Evolutionary conservation across 148 eudicot species (phyloP).

Genomic region (Cornus kousa): DNA sequence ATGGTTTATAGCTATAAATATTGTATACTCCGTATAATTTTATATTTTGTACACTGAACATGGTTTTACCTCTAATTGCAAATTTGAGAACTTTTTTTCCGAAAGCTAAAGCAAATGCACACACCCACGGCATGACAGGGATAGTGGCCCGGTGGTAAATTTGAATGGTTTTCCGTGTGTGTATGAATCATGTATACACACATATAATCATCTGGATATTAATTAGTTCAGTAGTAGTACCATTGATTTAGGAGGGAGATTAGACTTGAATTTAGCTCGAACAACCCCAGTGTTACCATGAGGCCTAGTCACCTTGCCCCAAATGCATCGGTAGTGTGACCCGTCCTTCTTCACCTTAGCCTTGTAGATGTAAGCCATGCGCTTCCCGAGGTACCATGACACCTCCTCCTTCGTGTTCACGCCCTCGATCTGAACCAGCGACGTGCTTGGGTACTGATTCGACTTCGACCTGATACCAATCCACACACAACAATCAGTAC

Average conservation of each 20-base stretch:
- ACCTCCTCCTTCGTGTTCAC: conserved; percentile 44
- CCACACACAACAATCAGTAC: background rate
- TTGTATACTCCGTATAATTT: too few species aligned
- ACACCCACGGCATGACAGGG: too few species aligned
- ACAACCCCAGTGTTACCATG: conserved; percentile 90
- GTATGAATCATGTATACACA: too few species aligned
- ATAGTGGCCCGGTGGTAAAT: too few species aligned
- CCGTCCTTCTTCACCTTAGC: conserved; percentile 69
- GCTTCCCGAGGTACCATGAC: conserved; percentile 72
- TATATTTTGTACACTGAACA: too few species aligned
- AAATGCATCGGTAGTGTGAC: conserved; percentile 79
- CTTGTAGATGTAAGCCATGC: conserved; percentile 77
- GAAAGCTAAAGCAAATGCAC: too few species aligned
- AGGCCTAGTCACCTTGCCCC: conserved; percentile 87
- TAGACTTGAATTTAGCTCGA: conserved; percentile 79
- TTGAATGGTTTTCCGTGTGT: too few species aligned
- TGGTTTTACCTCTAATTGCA: too few species aligned
- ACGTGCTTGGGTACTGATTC: conserved; percentile 37
- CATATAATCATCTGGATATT: too few species aligned
- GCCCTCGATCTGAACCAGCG: conserved; percentile 34
- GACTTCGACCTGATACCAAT: conserved; percentile 24
- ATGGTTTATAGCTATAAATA: too few species aligned
- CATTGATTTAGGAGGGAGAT: conserved; percentile 90
- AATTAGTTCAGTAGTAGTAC: conserved; percentile 20
- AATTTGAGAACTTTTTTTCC: too few species aligned